A percentile compares a stretch with the other conserved stretches of the same genome.
phyloP scores from a whole-genome alignment of 352 stramenopile species.

The Pythium pyrilobum region DNA sequence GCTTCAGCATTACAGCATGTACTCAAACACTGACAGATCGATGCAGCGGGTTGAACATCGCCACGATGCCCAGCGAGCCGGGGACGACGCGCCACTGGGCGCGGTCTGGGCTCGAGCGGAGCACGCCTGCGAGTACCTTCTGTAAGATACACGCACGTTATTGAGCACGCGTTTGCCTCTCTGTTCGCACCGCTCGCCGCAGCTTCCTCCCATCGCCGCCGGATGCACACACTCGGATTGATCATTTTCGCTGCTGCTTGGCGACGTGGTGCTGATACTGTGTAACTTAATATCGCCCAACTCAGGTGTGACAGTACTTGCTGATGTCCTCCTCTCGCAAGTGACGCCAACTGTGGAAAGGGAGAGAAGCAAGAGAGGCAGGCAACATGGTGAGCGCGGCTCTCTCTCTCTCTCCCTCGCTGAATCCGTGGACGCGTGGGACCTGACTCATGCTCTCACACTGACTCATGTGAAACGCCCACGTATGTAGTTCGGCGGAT shows the following conservation, averaged over 20 bases:
- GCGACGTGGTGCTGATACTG: neutral
- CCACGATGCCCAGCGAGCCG: conserved; percentile 5
- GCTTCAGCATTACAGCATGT: neutral
- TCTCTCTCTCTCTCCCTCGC: neutral
- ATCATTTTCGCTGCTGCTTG: neutral
- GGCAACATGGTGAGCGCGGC: conserved; percentile 10
- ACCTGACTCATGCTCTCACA: too few species aligned
- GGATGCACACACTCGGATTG: neutral
- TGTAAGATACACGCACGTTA: too few species aligned
- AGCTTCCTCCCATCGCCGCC: conserved; percentile 11
- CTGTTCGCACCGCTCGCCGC: neutral
- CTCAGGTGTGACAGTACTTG: conserved; percentile 4
- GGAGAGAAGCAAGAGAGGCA: conserved; percentile 4
- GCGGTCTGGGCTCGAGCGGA: conserved; percentile 1
- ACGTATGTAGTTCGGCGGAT: conserved; percentile 53
- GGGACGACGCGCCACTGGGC: conserved; percentile 5
- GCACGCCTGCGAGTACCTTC: conserved; percentile 3
- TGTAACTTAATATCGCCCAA: conserved; percentile 3
- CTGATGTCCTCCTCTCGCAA: conserved; percentile 1
- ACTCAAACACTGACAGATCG: too few species aligned
- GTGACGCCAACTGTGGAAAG: conserved; percentile 10
- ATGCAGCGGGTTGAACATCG: conserved; percentile 20
- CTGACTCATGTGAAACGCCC: neutral
- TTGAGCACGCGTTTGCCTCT: neutral
- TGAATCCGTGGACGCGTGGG: too few species aligned